These are phyloP conservation scores for Tylopilus sp. DNA, from an alignment of 1,284 basidiomycete species.

Conservation along the genomic window DNA sequence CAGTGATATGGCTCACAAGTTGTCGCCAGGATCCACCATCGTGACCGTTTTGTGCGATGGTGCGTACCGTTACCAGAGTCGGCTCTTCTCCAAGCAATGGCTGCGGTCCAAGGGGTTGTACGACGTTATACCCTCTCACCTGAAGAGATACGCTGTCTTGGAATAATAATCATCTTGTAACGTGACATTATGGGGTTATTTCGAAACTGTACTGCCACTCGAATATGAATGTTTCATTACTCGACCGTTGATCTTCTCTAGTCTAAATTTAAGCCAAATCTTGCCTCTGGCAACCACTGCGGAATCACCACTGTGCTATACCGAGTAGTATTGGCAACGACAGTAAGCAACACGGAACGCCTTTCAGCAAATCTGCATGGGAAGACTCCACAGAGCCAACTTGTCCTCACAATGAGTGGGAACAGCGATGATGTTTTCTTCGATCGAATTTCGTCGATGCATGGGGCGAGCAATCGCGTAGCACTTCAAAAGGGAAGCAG, in stretches of 20 bases:
- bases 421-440: too few species aligned
- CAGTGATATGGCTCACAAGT: slow-evolving; percentile 1
- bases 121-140: slow-evolving; percentile 74
- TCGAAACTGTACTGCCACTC: neutral
- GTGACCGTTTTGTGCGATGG: slow-evolving; percentile 93
- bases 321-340: too few species aligned
- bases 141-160: slow-evolving; percentile 90
- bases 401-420: too few species aligned
- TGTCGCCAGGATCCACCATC: slow-evolving; percentile 66
- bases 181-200: neutral
- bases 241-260: neutral
- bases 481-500: too few species aligned
- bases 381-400: neutral
- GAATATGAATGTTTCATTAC: too few species aligned
- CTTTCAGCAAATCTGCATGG: neutral
- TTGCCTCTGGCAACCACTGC: slow-evolving; percentile 9
- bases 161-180: slow-evolving; percentile 40
- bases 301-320: neutral
- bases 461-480: too few species aligned
- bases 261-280: neutral
- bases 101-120: slow-evolving; percentile 78
- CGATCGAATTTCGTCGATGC: too few species aligned
- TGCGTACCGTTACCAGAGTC: slow-evolving; percentile 93
- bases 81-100: slow-evolving; percentile 96
- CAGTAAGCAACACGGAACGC: neutral